These are phyloP conservation scores for Colletotrichum incanum DNA, from an alignment of 2,329 filamentous ascomycete genomes.

Conservation along the genomic window DNA sequence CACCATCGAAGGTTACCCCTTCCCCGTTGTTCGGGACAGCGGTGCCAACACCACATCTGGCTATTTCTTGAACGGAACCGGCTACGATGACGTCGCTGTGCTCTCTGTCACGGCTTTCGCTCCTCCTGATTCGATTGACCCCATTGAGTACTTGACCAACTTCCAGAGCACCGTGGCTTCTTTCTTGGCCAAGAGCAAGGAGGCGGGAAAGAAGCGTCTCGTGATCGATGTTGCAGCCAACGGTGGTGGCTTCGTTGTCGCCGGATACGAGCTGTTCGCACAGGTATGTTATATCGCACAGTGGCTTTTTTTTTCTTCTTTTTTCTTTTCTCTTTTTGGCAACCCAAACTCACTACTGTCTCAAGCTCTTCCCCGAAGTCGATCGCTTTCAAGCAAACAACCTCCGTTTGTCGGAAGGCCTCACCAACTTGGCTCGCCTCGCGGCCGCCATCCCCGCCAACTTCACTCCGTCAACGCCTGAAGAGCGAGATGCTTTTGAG, in stretches of 20 bases:
- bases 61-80: constrained; percentile 55
- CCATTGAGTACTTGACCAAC: constrained; percentile 47
- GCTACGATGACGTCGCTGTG: constrained; percentile 54
- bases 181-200: constrained; percentile 52
- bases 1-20: constrained; percentile 50
- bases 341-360: background rate
- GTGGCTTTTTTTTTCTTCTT: constrained; percentile 54
- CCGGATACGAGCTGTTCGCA: constrained; percentile 76
- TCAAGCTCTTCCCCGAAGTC: constrained; percentile 65
- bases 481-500: constrained; percentile 60
- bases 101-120: constrained; percentile 49
- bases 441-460: constrained; percentile 49
- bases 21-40: constrained; percentile 50
- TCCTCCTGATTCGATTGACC: constrained; percentile 41
- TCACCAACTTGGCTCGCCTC: constrained; percentile 60
- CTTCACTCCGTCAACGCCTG: constrained; percentile 52
- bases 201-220: constrained; percentile 71
- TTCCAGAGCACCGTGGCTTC: constrained; percentile 51
- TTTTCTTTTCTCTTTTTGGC: constrained; percentile 43
- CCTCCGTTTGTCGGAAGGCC: constrained; percentile 64
- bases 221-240: constrained; percentile 73
- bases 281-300: constrained; percentile 59
- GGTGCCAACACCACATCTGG: constrained; percentile 50
- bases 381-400: constrained; percentile 66
- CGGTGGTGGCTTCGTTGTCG: constrained; percentile 71